Conservation (phyloP, 306 rosid species). For the Alnus rubra region DNA sequence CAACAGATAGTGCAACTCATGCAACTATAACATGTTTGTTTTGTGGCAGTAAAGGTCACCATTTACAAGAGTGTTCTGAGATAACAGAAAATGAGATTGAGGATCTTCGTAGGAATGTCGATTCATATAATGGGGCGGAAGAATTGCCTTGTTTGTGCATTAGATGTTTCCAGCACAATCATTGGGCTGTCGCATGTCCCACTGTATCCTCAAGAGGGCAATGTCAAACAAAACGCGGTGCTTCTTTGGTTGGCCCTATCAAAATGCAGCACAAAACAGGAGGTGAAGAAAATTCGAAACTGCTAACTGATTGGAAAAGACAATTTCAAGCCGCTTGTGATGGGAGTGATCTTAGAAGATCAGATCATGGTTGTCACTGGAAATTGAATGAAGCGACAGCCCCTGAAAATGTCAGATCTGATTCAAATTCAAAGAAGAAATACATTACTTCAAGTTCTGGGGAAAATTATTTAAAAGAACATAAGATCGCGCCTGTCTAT, state of each 20-base stretch:
- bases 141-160: slow-evolving; percentile 47
- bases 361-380: slow-evolving; percentile 36
- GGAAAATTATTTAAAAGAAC: slow-evolving; percentile 46
- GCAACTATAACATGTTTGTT: slow-evolving; percentile 52
- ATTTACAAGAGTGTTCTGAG: slow-evolving; percentile 49
- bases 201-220: slow-evolving; percentile 34
- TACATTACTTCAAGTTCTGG: slow-evolving; percentile 31
- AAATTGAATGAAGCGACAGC: slow-evolving; percentile 29
- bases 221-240: slow-evolving; percentile 30
- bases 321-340: slow-evolving; percentile 29
- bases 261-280: slow-evolving; percentile 24
- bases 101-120: slow-evolving; percentile 51
- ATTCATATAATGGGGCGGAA: slow-evolving; percentile 37
- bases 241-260: slow-evolving; percentile 30
- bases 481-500: slow-evolving; percentile 34
- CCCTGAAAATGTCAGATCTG: slow-evolving; percentile 28
- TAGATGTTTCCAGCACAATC: slow-evolving; percentile 57
- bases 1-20: slow-evolving; percentile 31
- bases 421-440: slow-evolving; percentile 37
- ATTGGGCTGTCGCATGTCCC: slow-evolving; percentile 76
- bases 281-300: slow-evolving; percentile 36
- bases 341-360: slow-evolving; percentile 28
- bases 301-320: slow-evolving; percentile 26
- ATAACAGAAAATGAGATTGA: slow-evolving; percentile 47
- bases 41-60: slow-evolving; percentile 76